Percentiles rank a stretch among this genome's conserved stretches.
These are phyloP conservation scores for Arthrobotrys sinensis DNA, from an alignment of 2,329 filamentous ascomycete genomes.

Conservation along the genomic window DNA sequence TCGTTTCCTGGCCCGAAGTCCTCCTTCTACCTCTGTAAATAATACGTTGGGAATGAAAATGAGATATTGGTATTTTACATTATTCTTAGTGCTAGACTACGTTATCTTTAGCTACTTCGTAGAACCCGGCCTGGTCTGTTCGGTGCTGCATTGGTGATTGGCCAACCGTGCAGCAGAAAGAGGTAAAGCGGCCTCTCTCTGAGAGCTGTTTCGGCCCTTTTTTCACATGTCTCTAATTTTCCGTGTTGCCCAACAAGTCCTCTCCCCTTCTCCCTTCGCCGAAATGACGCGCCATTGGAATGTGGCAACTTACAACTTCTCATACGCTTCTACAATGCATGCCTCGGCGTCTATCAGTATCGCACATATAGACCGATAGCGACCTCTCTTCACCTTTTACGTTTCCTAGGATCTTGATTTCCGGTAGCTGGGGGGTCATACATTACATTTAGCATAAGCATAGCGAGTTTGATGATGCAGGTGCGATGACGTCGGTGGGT, in stretches of 20 bases:
- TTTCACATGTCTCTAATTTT: constrained; percentile 42
- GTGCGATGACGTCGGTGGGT: constrained; percentile 53
- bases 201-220: no score
- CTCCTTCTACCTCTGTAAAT: constrained; percentile 42
- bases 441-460: background rate
- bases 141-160: constrained; percentile 13
- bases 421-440: background rate
- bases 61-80: constrained; percentile 29
- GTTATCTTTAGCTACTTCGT: background rate
- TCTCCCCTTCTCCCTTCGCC: background rate
- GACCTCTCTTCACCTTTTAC: background rate
- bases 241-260: constrained; percentile 34
- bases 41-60: constrained; percentile 41
- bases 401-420: background rate
- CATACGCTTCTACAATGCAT: background rate
- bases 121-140: no score
- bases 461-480: constrained; percentile 33
- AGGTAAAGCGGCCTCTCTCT: background rate
- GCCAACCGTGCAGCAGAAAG: constrained; percentile 27
- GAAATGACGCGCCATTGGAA: constrained; percentile 43
- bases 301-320: constrained; percentile 3
- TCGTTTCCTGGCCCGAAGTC: constrained; percentile 1
- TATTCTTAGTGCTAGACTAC: background rate
- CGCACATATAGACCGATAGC: constrained; percentile 1
- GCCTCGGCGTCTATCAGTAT: background rate